These are phyloP conservation scores for Scopulariopsis brevicaulis DNA, from an alignment of 2,329 filamentous ascomycete species.

Conservation along the genomic window DNA sequence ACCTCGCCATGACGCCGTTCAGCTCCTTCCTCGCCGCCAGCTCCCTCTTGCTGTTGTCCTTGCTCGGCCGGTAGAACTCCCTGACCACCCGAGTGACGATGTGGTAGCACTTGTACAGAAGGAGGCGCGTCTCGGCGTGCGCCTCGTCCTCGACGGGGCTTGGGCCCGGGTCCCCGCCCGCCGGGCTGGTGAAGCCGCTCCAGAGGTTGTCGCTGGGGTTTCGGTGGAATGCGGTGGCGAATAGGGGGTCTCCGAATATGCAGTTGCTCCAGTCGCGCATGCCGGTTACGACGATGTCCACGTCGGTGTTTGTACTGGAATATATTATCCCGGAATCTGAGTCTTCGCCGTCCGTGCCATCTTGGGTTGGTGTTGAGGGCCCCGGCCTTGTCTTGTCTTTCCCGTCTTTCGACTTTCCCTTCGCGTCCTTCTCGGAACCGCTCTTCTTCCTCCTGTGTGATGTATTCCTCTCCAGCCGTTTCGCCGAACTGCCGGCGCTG, in stretches of 20 bases:
- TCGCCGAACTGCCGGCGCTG: background rate
- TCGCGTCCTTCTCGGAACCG: background rate
- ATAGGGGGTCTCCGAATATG: slow-evolving; percentile 47
- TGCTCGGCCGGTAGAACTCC: slow-evolving; percentile 41
- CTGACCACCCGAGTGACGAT: slow-evolving; percentile 37
- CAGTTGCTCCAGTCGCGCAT: slow-evolving; percentile 48
- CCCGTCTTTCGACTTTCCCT: slow-evolving; percentile 1
- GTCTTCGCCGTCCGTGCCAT: background rate
- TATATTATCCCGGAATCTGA: background rate
- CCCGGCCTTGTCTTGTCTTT: slow-evolving; percentile 1
- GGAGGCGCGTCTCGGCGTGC: slow-evolving; percentile 31
- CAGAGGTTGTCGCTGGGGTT: slow-evolving; percentile 31
- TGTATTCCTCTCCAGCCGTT: background rate
- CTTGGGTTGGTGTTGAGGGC: background rate
- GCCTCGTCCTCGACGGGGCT: slow-evolving; percentile 28
- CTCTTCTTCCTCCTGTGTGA: background rate
- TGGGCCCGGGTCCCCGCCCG: slow-evolving; percentile 7
- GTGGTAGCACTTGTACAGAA: slow-evolving; percentile 49
- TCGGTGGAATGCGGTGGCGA: slow-evolving; percentile 36
- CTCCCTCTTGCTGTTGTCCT: slow-evolving; percentile 36
- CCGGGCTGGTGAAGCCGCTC: slow-evolving; percentile 27
- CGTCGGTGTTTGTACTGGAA: background rate
- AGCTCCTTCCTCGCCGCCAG: slow-evolving; percentile 40
- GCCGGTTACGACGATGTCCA: slow-evolving; percentile 28
- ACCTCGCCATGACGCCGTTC: slow-evolving; percentile 26